phyloP scores from a whole-genome alignment of 768 basidiomycete species.

The Dacryopinax primogenitus region DNA sequence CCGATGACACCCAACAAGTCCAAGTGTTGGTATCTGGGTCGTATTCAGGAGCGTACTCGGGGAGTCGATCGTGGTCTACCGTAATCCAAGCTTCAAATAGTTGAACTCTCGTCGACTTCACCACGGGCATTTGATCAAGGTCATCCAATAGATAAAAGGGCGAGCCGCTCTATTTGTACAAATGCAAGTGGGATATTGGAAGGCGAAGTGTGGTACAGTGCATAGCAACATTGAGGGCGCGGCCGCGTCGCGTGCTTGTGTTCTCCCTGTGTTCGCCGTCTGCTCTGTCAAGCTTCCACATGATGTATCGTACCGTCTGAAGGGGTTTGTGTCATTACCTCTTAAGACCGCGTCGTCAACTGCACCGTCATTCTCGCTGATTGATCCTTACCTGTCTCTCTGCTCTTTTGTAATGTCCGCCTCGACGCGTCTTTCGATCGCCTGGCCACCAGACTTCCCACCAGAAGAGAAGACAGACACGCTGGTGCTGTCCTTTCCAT shows the following conservation, averaged over 20 bases:
- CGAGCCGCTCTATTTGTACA: not conserved
- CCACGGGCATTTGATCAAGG: not conserved
- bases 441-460: slow-evolving; percentile 11
- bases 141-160: not conserved
- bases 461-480: slow-evolving; percentile 10
- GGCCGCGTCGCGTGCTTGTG: too few species aligned
- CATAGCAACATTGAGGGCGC: too few species aligned
- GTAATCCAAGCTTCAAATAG: not conserved
- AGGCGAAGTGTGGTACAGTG: too few species aligned
- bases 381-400: not conserved
- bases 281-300: too few species aligned
- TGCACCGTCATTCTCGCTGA: not conserved
- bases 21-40: slow-evolving; percentile 5
- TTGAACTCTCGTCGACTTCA: not conserved
- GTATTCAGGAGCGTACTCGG: not conserved
- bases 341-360: not conserved
- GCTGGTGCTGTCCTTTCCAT: slow-evolving; percentile 11
- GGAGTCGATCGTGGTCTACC: not conserved
- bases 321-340: too few species aligned
- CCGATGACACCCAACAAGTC: slow-evolving; percentile 4
- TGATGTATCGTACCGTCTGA: too few species aligned
- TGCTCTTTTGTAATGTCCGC: slow-evolving; percentile 4
- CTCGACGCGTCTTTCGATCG: slow-evolving; percentile 13
- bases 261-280: too few species aligned
- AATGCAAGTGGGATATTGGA: too few species aligned